These are phyloP conservation scores for Pichia sp. DNA, from an alignment of 1,139 yeast species.

Conservation along the genomic window DNA sequence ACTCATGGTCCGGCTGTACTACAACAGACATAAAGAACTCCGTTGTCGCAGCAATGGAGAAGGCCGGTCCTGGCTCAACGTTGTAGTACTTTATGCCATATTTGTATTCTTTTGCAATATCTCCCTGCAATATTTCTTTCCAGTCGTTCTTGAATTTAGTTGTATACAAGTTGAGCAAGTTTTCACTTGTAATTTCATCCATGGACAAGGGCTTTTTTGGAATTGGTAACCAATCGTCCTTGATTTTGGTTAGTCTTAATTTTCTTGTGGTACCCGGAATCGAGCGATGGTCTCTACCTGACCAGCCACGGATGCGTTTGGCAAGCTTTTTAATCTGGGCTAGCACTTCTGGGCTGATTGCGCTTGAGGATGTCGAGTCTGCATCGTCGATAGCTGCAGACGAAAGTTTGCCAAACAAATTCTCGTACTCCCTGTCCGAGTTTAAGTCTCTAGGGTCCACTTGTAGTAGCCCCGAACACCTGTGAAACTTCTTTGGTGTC, in stretches of 20 bases:
- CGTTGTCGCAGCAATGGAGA: conserved; percentile 23
- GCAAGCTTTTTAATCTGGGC: conserved; percentile 60
- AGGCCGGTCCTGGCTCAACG: conserved; percentile 44
- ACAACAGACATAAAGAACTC: conserved; percentile 66
- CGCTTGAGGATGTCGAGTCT: conserved; percentile 54
- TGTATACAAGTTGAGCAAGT: conserved; percentile 39
- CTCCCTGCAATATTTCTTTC: conserved; percentile 44
- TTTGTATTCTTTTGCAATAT: conserved; percentile 43
- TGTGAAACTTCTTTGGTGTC: conserved; percentile 40
- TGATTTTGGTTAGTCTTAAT: conserved; percentile 62
- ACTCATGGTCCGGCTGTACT: conserved; percentile 67
- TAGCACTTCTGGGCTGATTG: conserved; percentile 62
- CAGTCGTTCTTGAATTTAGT: conserved; percentile 43
- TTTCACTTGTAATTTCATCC: conserved; percentile 48
- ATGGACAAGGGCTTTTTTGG: conserved; percentile 57
- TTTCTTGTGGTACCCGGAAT: conserved; percentile 73
- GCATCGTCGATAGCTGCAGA: conserved; percentile 69
- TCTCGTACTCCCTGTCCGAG: conserved; percentile 73
- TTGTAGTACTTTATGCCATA: conserved; percentile 56
- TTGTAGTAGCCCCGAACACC: conserved; percentile 40
- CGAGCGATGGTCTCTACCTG: conserved; percentile 68
- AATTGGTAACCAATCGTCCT: conserved; percentile 81
- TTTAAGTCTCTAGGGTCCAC: conserved; percentile 58
- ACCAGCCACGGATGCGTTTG: conserved; percentile 71
- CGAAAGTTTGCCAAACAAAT: conserved; percentile 70